Base-by-base conservation (phyloP, 257 asterid species). In the Solanum chmielewskii region DNA sequence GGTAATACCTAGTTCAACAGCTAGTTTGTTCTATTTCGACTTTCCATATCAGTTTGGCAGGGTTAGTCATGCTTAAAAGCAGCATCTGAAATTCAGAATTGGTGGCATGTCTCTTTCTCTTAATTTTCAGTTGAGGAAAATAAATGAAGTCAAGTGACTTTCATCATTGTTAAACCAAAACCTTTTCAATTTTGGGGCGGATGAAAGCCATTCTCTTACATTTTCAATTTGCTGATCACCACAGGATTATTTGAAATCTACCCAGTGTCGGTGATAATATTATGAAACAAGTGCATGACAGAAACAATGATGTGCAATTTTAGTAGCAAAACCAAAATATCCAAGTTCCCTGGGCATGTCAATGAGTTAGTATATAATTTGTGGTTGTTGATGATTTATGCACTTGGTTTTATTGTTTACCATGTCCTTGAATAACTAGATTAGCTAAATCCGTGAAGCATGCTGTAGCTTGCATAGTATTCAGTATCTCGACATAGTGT, bases 1-100 rank as follows among this genome's bases (percentile, higher is more conserved):
- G 44, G 99, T 97, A 92, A 88, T 90, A 41, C 75, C 87, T 84
- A 47, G 31, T 66, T 7, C 71, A 83, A 66, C n/a, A 62, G 56
- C 56, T 86, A 86, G 66, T 41, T 73, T 80, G 84, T 77, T 42
- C 71, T 82, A 62, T 78, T 86, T 80, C 18, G 60, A n/a, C 13
- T 83, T 45, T 7, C 21, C 47, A 18, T 49, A 31, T 49, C 45
- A 31, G 69, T 2, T 81, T 81, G 45, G 21, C 66, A 1, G 27
- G 44, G 69, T 49, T 81, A 81, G 31, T 47, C 13, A 33, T 29
- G 85, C 31, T 78, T 81, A 45, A 49, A 21, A 29, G 21, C 69
- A 29, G 31, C 68, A 49, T 49, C 85, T 81, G 85, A 52, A 81
- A 49, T 31, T 81, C 66, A 27, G 84, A 45, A 27, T 45, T 47